Conservation (phyloP, 441 rosid genomes). For the Populus trichocarpa region DNA sequence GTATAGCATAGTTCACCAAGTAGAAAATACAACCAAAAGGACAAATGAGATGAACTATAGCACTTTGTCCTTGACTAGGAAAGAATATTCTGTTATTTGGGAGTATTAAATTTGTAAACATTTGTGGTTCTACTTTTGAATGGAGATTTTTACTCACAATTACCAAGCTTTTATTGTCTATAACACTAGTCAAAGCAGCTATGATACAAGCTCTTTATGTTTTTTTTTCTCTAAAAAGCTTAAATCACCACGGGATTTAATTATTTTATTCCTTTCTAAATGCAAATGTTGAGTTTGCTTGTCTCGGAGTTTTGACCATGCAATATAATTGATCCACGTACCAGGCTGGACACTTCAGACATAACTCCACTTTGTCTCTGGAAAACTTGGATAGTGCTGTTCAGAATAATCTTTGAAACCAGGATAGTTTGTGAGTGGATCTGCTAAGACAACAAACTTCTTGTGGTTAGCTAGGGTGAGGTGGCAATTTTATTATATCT, state of each 20-base stretch:
- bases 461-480: neutral
- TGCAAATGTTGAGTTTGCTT: neutral
- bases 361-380: neutral
- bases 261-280: neutral
- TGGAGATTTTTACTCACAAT: neutral
- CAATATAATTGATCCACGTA: neutral
- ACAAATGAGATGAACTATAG: constrained; percentile 20
- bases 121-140: constrained; percentile 2
- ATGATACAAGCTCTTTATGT: neutral
- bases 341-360: neutral
- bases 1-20: neutral
- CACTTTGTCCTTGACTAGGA: constrained; percentile 26
- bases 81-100: constrained; percentile 23
- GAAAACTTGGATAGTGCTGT: neutral
- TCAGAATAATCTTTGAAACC: neutral
- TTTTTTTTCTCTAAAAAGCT: neutral
- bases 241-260: neutral
- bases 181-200: neutral
- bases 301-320: neutral
- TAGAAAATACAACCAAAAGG: constrained; percentile 16
- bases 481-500: neutral
- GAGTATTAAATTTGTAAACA: neutral
- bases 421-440: neutral
- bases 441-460: neutral
- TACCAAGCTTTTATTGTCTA: neutral